Conservation (phyloP, 2,329 filamentous ascomycete genomes). For the Chrysosporium queenslandicum region DNA sequence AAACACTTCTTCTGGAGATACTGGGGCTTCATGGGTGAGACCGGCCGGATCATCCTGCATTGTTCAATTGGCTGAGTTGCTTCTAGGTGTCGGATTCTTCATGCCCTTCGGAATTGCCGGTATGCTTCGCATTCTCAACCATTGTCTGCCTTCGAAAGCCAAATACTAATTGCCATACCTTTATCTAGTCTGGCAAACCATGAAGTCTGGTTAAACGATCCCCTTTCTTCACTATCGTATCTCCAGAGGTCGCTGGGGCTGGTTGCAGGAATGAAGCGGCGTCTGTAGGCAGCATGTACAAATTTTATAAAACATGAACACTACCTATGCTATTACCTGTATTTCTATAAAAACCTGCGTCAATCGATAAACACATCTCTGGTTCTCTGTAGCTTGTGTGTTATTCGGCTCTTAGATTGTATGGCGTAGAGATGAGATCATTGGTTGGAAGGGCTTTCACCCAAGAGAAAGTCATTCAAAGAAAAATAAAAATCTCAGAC, state of each 20-base stretch:
- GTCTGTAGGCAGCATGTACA: slow-evolving; percentile 14
- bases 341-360: slow-evolving; percentile 7
- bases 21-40: slow-evolving; percentile 68
- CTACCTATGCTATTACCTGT: slow-evolving; percentile 1
- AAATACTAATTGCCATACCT: too few species aligned
- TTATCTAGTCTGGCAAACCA: slow-evolving; percentile 54
- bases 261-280: background rate
- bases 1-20: slow-evolving; percentile 74
- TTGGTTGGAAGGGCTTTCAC: slow-evolving; percentile 15
- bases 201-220: slow-evolving; percentile 46
- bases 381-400: background rate
- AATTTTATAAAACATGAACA: slow-evolving; percentile 10
- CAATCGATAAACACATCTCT: background rate
- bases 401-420: background rate
- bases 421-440: slow-evolving; percentile 22
- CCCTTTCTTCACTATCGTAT: background rate
- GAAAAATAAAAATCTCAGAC: slow-evolving; percentile 1
- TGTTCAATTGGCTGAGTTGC: slow-evolving; percentile 30
- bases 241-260: background rate
- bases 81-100: slow-evolving; percentile 47
- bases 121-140: slow-evolving; percentile 34
- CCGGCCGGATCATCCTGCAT: background rate
- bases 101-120: slow-evolving; percentile 54
- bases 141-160: too few species aligned
- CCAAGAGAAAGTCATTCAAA: background rate